Evolutionary conservation across 768 basidiomycete species (phyloP), one percentile per base, ranked within the genome.

Genomic region (Sistotremastrum suecicum): DNA sequence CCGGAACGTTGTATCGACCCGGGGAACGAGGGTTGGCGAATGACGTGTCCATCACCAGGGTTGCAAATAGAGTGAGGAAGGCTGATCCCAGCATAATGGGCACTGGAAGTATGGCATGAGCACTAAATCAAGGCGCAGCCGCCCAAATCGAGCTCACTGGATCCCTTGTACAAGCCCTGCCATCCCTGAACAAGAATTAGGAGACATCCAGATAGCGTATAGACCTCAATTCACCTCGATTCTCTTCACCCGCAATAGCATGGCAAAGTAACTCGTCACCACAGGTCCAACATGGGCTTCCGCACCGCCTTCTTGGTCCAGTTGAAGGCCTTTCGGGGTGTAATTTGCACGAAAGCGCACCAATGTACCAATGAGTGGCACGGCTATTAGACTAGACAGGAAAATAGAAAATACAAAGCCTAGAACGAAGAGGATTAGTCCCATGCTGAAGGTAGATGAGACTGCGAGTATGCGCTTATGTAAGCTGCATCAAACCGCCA

Each of bases 261-360:
- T 89, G 11, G 68, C 75, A 52, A 85, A 73, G 63, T 79, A 86
- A 3, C 80, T 76, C 10, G 72, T 74, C 46, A 89, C 70, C n/a
- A 84, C 71, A 48, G 86, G 87, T 34, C 79, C 80, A 4, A 83
- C 80, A 54, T 85, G 76, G 0, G 83, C 75, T 59, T 78, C 71
- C n/a, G 75, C 80, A 41, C 71, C 77, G 33, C 81, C 84, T 56
- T 86, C 84, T 32, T 71, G 65, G 59, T 88, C 86, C 37, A 89
- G 69, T 44, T 80, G 83, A 37, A 90, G 75, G 34, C 81, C 83
- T 60, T 82, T 83, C 2, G 87, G 87, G 56, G 83, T 85, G 66
- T 83, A 89, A 57, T 89, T 86, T 32, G 83, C 83, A 61, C 87
- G 71, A 58, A 83, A 78, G 41, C 85, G 72, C 5, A 88, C 78